Conservation (phyloP, 176 grass and related monocot species). For the Oryza officinalis region DNA sequence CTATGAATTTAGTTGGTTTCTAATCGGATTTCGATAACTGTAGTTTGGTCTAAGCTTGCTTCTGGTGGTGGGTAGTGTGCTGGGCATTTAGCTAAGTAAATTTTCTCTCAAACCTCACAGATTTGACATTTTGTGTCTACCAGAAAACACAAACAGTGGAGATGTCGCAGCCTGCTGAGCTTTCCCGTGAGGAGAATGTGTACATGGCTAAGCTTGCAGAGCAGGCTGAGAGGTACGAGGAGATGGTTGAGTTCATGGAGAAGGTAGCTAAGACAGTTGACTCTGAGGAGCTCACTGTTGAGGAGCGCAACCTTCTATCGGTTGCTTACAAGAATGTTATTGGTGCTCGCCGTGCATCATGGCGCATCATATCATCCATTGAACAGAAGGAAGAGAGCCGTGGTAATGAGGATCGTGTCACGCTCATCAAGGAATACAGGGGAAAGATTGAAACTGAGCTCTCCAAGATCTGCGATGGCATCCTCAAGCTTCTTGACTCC, state of each 20-base stretch:
- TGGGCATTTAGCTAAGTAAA: not conserved
- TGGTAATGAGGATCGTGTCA: slow-evolving; percentile 43
- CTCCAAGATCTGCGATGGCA: slow-evolving; percentile 53
- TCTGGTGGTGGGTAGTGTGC: not conserved
- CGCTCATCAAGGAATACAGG: slow-evolving; percentile 43
- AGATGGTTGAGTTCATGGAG: slow-evolving; percentile 58
- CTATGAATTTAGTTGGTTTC: not conserved
- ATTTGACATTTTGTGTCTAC: not conserved
- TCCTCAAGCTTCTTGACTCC: slow-evolving; percentile 56
- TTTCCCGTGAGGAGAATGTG: slow-evolving; percentile 55
- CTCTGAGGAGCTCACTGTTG: slow-evolving; percentile 45
- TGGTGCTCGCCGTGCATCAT: slow-evolving; percentile 39
- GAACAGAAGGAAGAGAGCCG: slow-evolving; percentile 55
- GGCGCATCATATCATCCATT: slow-evolving; percentile 59
- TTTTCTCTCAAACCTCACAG: slow-evolving; percentile 7
- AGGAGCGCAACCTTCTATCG: slow-evolving; percentile 53
- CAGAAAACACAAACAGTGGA: slow-evolving; percentile 22
- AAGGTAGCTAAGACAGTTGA: slow-evolving; percentile 43
- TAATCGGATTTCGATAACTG: not conserved
- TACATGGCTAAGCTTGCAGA: slow-evolving; percentile 61
- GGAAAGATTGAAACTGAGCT: slow-evolving; percentile 53
- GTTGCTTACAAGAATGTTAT: slow-evolving; percentile 64
- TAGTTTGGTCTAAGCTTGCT: not conserved
- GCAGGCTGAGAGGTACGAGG: slow-evolving; percentile 59
- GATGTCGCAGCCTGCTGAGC: slow-evolving; percentile 47